These are phyloP conservation scores for Pezicula radicicola DNA, from an alignment of 2,329 filamentous ascomycete genomes.

Conservation along the genomic window DNA sequence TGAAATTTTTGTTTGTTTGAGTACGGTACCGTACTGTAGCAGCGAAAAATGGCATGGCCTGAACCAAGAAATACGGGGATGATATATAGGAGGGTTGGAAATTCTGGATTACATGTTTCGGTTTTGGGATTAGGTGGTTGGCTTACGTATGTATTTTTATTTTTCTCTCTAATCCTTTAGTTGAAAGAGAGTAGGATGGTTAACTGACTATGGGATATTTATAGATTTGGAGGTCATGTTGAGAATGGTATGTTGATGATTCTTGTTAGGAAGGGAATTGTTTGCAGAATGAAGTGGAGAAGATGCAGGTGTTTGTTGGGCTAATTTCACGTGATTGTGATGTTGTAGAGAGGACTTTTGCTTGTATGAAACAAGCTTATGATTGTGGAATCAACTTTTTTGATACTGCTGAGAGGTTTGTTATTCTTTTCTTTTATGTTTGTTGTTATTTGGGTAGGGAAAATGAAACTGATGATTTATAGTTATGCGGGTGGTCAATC, in stretches of 20 bases:
- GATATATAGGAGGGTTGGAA: conserved; percentile 40
- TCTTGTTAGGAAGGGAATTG: not conserved
- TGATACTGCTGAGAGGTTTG: conserved; percentile 50
- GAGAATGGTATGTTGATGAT: conserved; percentile 25
- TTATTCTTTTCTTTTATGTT: too few relatives aligned
- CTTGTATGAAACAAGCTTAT: conserved; percentile 50
- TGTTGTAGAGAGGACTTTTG: conserved; percentile 28
- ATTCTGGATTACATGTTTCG: conserved; percentile 40
- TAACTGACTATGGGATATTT: too few relatives aligned
- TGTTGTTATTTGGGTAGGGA: too few relatives aligned
- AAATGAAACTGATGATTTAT: conserved; percentile 52
- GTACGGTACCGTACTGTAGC: too few relatives aligned
- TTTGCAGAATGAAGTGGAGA: too few relatives aligned
- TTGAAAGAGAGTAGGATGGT: too few relatives aligned
- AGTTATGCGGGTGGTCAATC: conserved; percentile 44
- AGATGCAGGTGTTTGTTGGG: too few relatives aligned
- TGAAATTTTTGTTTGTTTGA: too few relatives aligned
- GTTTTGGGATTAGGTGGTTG: conserved; percentile 37
- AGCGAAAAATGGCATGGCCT: not conserved
- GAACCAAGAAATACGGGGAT: conserved; percentile 21
- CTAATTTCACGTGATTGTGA: conserved; percentile 6
- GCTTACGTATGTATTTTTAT: conserved; percentile 24
- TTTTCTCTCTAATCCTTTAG: not conserved
- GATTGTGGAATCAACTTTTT: conserved; percentile 62
- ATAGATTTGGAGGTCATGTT: conserved; percentile 28